phyloP scores from a whole-genome alignment of 371 early-diverging fungal species.

The Mucor piriformis region DNA sequence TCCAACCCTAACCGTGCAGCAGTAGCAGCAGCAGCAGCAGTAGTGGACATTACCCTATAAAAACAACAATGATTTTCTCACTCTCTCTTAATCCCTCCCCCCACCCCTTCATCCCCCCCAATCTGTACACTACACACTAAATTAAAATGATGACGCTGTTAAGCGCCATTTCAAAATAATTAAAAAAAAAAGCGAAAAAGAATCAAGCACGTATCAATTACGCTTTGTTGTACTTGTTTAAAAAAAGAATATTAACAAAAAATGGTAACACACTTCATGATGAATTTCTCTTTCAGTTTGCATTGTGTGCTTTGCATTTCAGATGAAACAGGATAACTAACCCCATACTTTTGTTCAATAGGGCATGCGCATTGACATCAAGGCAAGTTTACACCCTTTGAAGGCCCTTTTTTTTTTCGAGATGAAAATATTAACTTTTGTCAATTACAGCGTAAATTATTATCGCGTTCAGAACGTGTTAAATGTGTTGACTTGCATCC shows the following conservation, averaged over 20 bases:
- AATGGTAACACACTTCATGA: too few species aligned
- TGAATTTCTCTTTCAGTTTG: too few species aligned
- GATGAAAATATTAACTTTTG: neutral
- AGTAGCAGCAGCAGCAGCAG: too few species aligned
- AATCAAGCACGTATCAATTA: neutral
- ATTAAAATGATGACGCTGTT: neutral
- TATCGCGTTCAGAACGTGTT: constrained; percentile 94
- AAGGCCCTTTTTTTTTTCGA: too few species aligned
- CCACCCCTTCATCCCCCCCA: too few species aligned
- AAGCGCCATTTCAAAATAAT: neutral
- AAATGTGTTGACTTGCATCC: constrained; percentile 99
- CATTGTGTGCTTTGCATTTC: neutral
- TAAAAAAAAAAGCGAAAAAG: neutral
- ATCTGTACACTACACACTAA: too few species aligned
- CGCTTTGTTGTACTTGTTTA: neutral
- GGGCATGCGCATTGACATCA: constrained; percentile 72
- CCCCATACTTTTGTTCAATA: constrained; percentile 15
- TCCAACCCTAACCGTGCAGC: constrained; percentile 1
- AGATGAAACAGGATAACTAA: neutral
- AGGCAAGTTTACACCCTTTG: constrained; percentile 53
- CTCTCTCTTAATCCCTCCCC: neutral
- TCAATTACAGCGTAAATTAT: constrained; percentile 64
- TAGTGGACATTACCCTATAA: neutral
- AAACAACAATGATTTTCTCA: too few species aligned
- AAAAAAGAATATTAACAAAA: neutral